Base-by-base conservation (phyloP, 1,139 yeast species). In the Suhomyces wounanorum region DNA sequence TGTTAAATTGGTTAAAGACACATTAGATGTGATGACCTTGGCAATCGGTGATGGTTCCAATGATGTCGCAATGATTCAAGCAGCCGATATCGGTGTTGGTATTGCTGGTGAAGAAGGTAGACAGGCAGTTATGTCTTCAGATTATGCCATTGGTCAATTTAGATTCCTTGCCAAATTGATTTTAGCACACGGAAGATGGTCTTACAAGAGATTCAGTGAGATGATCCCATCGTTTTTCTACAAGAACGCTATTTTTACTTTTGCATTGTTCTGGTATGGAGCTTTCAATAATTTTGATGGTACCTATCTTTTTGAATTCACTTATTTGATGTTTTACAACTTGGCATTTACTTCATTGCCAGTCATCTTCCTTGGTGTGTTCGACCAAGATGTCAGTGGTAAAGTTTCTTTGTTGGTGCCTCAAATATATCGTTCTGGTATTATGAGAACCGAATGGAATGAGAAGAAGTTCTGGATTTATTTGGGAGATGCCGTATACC, bases 31-130 rank as follows among this genome's bases (percentile, higher is more conserved):
- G 44, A 88, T 88, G 88, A 88, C 97, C 1, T 75, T 94, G 57
- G 96, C 98, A 1, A 89, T 94, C 67, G 99, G 99, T 56, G 99
- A 94, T 68, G 99, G 99, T 53, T 96, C 98, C 39, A 94, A 94
- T 66, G 99, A 94, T 72, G 99, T 94, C 55, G 96, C 98, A 6
- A 94, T 94, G 99, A 94, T 94, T 59, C 98, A 94, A 67, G 91
- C 96, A 37, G 99, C 99, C 1, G 95, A 94, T 70, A 95, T 94
- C 33, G 99, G 99, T 60, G 95, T 94, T 45, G 99, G 99, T 70
- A 94, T 94, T 61, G 96, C 97, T 44, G 99, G 99, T 67, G 96
- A 90, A 71, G 99, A 94, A 76, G 99, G 99, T 59, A 79, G 98
- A 45, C 98, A 92, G 68, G 99, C 99, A 13, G 98, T 86, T 10